phyloP scores from a whole-genome alignment of 768 basidiomycete species.

The Agrocybe chaxingu region DNA sequence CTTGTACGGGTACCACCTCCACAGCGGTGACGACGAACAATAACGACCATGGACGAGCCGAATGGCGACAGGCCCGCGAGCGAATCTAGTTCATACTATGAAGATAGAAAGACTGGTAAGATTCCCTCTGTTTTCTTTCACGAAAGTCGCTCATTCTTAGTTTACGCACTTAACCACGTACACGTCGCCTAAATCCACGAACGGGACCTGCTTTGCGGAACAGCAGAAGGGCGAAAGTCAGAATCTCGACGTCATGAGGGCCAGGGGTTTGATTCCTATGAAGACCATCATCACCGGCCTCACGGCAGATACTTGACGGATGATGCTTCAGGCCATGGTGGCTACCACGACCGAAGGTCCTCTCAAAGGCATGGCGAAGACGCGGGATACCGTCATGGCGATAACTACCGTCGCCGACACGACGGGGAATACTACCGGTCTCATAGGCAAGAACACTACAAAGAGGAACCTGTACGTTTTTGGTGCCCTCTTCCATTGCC shows the following conservation, averaged over 20 bases:
- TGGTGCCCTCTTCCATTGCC: neutral
- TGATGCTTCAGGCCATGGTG: no score
- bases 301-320: no score
- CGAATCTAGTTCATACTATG: no score
- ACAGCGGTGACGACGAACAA: no score
- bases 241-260: neutral
- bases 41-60: neutral
- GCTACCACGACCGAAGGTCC: no score
- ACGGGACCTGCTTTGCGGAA: neutral
- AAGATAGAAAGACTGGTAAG: slow-evolving; percentile 5
- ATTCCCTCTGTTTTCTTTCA: neutral
- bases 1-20: no score
- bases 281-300: no score
- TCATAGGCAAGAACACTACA: neutral
- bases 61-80: neutral
- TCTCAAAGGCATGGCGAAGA: no score
- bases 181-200: neutral
- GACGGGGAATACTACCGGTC: neutral
- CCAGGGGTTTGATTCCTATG: neutral
- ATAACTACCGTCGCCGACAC: neutral
- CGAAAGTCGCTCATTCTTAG: slow-evolving; percentile 14
- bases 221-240: neutral
- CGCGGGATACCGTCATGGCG: neutral
- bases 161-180: slow-evolving; percentile 5
- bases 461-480: neutral